Base-by-base conservation (phyloP, 306 rosid species). In the Sesbania bispinosa region DNA sequence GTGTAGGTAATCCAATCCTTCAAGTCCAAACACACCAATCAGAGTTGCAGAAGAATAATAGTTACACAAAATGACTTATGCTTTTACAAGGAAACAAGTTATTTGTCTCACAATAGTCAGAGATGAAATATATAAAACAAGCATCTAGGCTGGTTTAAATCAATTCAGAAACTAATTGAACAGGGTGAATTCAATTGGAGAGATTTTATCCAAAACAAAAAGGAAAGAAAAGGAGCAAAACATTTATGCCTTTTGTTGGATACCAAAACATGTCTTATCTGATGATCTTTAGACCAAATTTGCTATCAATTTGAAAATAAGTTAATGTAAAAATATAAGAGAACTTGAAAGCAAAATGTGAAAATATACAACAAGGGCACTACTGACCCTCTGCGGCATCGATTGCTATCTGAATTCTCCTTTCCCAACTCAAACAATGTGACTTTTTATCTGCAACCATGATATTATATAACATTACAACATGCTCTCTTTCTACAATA, bases 1-100 rank as follows among this genome's bases (percentile, higher is more conserved):
- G 71, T 85, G 92, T 57, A 89, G 77, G 72, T 87, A 87, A 74
- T 89, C 96, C 53, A 87, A 72, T 18, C 92, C 92, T 89, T 75
- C 35, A 38, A 41, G 39, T 47, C 16, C 79, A 59, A 75, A 52
- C 27, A 68, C 57, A 63, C 50, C 69, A 67, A 68, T 59, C 11
- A 70, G 48, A 42, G 7, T 71, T 62, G 16, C 33, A 53, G 21
- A 26, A 60, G 10, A 47, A 50, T 61, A 6, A 8, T 39, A 51
- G 61, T 76, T 33, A 33, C 42, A 5, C 11, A 24, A 38, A 48
- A 30, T 16, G 26, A 38, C 7, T 61, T 1, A 60, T 61, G 29
- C 27, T 58, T 45, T 24, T 19, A 36, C n/a, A 59, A 2, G 62
- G 9, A 9, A 33, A 36, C 30, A 35, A 35, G 70, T 24, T 61